Conservation (phyloP, 2,329 filamentous ascomycete species). For the Dactylellina haptotyla region DNA sequence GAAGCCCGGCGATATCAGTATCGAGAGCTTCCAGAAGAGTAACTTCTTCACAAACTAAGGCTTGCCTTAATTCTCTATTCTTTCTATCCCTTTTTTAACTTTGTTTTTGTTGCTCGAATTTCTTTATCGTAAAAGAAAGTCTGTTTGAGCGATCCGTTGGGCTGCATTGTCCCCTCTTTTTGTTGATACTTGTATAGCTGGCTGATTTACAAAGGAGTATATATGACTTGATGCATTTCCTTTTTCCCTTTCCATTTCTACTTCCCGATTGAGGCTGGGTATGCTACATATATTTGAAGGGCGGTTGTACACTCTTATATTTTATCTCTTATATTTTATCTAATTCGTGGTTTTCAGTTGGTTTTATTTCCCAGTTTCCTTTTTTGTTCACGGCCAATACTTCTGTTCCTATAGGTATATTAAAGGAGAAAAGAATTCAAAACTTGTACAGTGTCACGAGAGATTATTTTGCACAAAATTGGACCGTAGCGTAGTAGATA, state of each 20-base stretch:
- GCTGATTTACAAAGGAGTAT: conserved; percentile 34
- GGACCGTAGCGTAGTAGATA: too few species aligned
- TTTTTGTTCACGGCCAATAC: neutral
- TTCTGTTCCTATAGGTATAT: conserved; percentile 9
- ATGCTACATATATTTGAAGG: neutral
- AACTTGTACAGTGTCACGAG: neutral
- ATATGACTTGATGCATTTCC: conserved; percentile 44
- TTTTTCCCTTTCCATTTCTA: conserved; percentile 7
- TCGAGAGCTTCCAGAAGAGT: conserved; percentile 77
- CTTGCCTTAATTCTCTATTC: conserved; percentile 12
- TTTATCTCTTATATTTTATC: conserved; percentile 2
- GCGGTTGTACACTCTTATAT: neutral
- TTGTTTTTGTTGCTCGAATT: conserved; percentile 31
- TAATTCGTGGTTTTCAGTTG: conserved; percentile 3
- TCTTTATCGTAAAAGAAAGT: conserved; percentile 40
- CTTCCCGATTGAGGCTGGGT: conserved; percentile 21
- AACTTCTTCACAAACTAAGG: conserved; percentile 44
- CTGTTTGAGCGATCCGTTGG: conserved; percentile 43
- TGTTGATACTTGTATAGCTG: conserved; percentile 17
- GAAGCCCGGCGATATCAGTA: conserved; percentile 72
- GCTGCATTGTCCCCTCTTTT: too few species aligned
- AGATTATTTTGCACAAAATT: too few species aligned
- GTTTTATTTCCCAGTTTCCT: conserved; percentile 19
- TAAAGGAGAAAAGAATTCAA: conserved; percentile 1
- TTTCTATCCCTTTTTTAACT: conserved; percentile 6